Base-by-base conservation (phyloP, 2,329 filamentous ascomycete genomes). In the Diaporthe destruens region DNA sequence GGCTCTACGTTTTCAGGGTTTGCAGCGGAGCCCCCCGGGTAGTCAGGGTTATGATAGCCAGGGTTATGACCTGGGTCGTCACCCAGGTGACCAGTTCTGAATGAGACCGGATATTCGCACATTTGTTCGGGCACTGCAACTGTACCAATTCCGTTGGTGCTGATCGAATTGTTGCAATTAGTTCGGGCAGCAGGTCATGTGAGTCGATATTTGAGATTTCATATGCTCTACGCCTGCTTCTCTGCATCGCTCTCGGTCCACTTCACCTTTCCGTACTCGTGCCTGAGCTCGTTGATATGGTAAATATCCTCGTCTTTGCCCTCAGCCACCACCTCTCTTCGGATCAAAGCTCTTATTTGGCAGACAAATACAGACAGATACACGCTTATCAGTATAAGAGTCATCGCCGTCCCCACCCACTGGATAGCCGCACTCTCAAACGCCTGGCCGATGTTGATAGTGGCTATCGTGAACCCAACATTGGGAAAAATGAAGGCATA, bases 401-500 rank as follows among this genome's bases (percentile, higher is more conserved):
- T 72, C 76, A 77, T 76, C 23, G 55, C 44, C 3, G 73, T 74
- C 9, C 71, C 75, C n/a, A 77, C 73, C 75, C 75, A 77, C 51
- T 71, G 42, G 20, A 77, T 63, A 3, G 71, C 73, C 2, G 51
- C 23, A 6, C 69, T 74, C 36, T 72, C 57, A 18, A 77, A 51
- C 32, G 74, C 71, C 56, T 73, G 53, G 47, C 75, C 75, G 12
- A 77, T 74, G 36, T 68, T 72, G n/a, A 42, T 72, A 18, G 75
- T 77, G 16, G 75, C 75, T 29, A 77, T 59, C 29, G 71, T 70
- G 67, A 76, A 74, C 18, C 75, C 76, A 14, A 75, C 71, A 66
- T 77, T 77, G 2, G 75, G 75, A 44, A 77, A 77, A 12, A 77
- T 54, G 16, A 76, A 68, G 6, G 51, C 72, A 74, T 74, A 77